phyloP scores from a whole-genome alignment of 176 grass and related monocot species.

The Paspalum vaginatum region DNA sequence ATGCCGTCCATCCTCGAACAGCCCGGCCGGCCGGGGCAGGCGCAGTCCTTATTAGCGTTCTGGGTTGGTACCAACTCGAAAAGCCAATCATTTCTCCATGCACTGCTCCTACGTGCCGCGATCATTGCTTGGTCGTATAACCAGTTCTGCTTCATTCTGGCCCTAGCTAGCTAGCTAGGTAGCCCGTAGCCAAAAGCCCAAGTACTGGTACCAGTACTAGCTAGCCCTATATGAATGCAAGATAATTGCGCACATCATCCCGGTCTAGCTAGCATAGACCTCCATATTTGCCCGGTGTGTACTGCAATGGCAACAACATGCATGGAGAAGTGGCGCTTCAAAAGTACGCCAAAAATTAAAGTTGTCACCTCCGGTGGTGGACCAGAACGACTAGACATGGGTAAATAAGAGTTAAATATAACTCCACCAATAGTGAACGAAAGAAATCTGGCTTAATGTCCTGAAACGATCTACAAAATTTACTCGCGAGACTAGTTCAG shows the following conservation, averaged over 20 bases:
- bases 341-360: not conserved
- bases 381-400: too few species aligned
- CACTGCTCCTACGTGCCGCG: slow-evolving; percentile 65
- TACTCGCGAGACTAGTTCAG: too few species aligned
- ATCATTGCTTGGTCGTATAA: slow-evolving; percentile 31
- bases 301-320: not conserved
- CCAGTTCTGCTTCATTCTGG: not conserved
- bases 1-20: slow-evolving; percentile 38
- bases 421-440: too few species aligned
- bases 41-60: slow-evolving; percentile 25
- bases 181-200: not conserved
- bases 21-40: not conserved
- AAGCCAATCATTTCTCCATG: slow-evolving; percentile 66
- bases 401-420: too few species aligned
- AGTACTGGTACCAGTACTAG: not conserved
- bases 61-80: slow-evolving; percentile 49
- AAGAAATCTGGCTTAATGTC: too few species aligned
- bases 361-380: too few species aligned
- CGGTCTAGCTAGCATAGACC: not conserved
- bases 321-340: not conserved
- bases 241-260: slow-evolving; percentile 12
- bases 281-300: not conserved
- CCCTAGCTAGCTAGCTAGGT: not conserved
- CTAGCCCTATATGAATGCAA: not conserved
- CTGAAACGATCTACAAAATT: too few species aligned